Evolutionary conservation across 164 flowering plant species (phyloP).

Genomic region (Pachysandra terminalis): DNA sequence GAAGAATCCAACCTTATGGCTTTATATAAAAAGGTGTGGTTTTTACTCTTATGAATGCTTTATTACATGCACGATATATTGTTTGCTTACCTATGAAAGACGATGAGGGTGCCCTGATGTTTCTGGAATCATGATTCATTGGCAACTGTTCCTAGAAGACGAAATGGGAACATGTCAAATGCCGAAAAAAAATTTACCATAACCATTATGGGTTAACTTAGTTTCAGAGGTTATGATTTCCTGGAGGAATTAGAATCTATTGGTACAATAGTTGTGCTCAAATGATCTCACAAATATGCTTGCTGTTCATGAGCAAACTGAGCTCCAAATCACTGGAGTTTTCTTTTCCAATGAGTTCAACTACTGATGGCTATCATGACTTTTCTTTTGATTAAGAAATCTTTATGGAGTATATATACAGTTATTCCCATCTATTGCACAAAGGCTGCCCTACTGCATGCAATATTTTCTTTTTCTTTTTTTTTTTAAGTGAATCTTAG

Average conservation of each 20-base stretch:
- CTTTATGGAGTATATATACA: too few species aligned
- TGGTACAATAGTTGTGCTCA: too few species aligned
- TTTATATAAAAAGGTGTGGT: conserved; percentile 77
- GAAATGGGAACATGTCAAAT: too few species aligned
- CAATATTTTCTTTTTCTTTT: too few species aligned
- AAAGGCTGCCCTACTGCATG: not conserved
- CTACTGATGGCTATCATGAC: not conserved
- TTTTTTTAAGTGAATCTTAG: too few species aligned
- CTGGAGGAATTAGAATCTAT: not conserved
- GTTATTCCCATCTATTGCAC: not conserved
- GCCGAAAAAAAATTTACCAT: not conserved
- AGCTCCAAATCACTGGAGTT: not conserved
- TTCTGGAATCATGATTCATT: not conserved
- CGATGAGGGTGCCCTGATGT: not conserved
- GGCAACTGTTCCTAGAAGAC: too few species aligned
- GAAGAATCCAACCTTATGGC: conserved; percentile 83
- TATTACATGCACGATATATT: not conserved
- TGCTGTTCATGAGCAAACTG: not conserved
- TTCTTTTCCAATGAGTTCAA: not conserved
- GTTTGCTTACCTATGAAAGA: not conserved
- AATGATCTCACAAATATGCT: too few species aligned
- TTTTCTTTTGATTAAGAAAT: not conserved
- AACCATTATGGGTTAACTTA: not conserved
- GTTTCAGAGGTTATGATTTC: not conserved
- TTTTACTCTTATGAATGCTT: not conserved